These are phyloP conservation scores for Phytomonas francai DNA, from an alignment of 208 protist species.

Conservation along the genomic window DNA sequence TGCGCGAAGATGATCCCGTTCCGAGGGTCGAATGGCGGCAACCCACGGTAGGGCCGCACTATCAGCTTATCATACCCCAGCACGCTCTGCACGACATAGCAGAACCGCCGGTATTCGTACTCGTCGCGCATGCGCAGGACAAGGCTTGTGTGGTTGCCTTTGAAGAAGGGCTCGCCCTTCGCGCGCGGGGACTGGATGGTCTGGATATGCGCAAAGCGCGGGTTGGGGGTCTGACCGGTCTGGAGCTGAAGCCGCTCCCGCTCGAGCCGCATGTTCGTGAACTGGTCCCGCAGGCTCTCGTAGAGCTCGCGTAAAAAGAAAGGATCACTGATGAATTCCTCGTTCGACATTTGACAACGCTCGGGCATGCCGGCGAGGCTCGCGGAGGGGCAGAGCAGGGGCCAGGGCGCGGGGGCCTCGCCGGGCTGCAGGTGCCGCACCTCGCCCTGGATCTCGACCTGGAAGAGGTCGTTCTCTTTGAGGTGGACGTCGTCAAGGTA, in stretches of 20 bases:
- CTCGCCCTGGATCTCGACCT: slow-evolving; percentile 48
- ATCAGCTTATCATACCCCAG: slow-evolving; percentile 64
- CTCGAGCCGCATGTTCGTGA: slow-evolving; percentile 36
- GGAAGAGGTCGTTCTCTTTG: slow-evolving; percentile 48
- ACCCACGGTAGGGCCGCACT: slow-evolving; percentile 42
- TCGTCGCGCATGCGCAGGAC: slow-evolving; percentile 49
- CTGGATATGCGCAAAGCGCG: slow-evolving; percentile 17
- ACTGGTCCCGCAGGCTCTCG: slow-evolving; percentile 57
- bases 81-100: slow-evolving; percentile 53
- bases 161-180: slow-evolving; percentile 15
- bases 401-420: slow-evolving; percentile 29
- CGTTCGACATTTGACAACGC: slow-evolving; percentile 30
- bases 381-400: slow-evolving; percentile 35
- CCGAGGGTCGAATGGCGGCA: slow-evolving; percentile 67
- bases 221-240: slow-evolving; percentile 13
- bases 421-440: slow-evolving; percentile 21
- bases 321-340: slow-evolving; percentile 41
- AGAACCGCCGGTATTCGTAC: slow-evolving; percentile 51
- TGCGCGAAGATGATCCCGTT: slow-evolving; percentile 56
- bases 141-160: slow-evolving; percentile 23
- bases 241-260: slow-evolving; percentile 24
- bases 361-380: slow-evolving; percentile 19
- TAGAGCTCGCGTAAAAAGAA: slow-evolving; percentile 56
- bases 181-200: slow-evolving; percentile 45
- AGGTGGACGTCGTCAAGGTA: slow-evolving; percentile 38